phyloP scores from a whole-genome alignment of 2,329 filamentous ascomycete genomes.

The Fusarium globosum region DNA sequence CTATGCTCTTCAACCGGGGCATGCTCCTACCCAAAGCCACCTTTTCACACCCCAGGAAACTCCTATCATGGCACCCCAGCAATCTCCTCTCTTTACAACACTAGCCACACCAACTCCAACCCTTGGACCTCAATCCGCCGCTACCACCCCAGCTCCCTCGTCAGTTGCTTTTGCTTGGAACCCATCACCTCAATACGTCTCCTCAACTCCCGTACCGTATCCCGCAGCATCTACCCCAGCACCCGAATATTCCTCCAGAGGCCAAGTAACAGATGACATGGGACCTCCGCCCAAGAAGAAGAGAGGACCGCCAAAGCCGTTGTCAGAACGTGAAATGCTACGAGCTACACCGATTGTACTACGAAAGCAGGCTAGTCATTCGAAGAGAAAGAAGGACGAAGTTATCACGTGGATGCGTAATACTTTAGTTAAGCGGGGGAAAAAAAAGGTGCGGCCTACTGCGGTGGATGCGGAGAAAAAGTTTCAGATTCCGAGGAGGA shows the following conservation, averaged over 20 bases:
- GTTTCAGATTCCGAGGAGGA: slow-evolving; percentile 22
- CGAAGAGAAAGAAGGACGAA: slow-evolving; percentile 21
- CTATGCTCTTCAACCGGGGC: background rate
- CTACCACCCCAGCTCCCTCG: background rate
- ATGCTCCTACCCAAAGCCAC: background rate
- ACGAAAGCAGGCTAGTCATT: slow-evolving; percentile 19
- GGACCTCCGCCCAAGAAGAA: slow-evolving; percentile 9
- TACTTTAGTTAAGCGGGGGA: background rate
- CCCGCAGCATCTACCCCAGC: background rate
- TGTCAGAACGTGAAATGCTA: slow-evolving; percentile 10
- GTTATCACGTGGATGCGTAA: slow-evolving; percentile 19
- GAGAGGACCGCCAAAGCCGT: slow-evolving; percentile 19
- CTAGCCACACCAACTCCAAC: background rate
- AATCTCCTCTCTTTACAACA: slow-evolving; percentile 7
- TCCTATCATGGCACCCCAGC: background rate
- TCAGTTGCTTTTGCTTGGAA: background rate
- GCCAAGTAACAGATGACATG: background rate
- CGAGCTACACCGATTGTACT: slow-evolving; percentile 12
- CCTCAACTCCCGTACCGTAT: background rate
- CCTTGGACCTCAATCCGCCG: background rate
- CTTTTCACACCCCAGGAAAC: background rate
- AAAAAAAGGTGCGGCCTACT: slow-evolving; percentile 12
- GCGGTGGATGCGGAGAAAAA: slow-evolving; percentile 10
- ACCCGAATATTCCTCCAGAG: background rate
- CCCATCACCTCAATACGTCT: background rate